phyloP scores from a whole-genome alignment of 768 basidiomycete genomes.

The Boletus fagicola region DNA sequence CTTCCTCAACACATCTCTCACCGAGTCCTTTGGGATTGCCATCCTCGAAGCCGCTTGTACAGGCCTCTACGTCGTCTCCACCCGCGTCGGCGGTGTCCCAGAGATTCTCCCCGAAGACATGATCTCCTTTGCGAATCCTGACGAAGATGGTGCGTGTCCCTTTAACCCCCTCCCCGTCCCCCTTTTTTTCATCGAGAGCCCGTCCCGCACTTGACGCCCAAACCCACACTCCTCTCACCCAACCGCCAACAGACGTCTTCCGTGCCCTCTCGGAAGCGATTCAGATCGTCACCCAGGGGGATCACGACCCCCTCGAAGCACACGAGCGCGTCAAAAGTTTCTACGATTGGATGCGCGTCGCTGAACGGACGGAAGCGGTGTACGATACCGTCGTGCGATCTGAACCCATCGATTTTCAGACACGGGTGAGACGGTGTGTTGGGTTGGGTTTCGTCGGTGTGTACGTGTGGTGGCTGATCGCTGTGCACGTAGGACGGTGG shows the following conservation, averaged over 20 bases:
- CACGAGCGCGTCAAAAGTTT: constrained; percentile 78
- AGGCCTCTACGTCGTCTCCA: constrained; percentile 91
- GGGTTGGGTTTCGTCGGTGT: neutral
- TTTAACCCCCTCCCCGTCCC: too few species aligned
- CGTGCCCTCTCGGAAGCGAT: constrained; percentile 83
- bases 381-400: constrained; percentile 67
- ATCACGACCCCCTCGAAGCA: constrained; percentile 71
- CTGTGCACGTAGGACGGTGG: constrained; percentile 57
- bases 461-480: neutral
- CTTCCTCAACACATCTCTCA: constrained; percentile 93
- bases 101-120: constrained; percentile 92
- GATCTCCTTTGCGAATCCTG: constrained; percentile 92
- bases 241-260: constrained; percentile 64
- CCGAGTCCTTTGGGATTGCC: constrained; percentile 96
- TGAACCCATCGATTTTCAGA: constrained; percentile 67
- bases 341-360: constrained; percentile 84
- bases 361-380: constrained; percentile 78
- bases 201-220: neutral
- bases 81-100: constrained; percentile 92
- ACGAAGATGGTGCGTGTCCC: constrained; percentile 81
- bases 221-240: too few species aligned
- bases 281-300: constrained; percentile 56
- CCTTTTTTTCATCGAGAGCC: neutral
- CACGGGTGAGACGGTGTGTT: constrained; percentile 70
- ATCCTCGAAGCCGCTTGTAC: constrained; percentile 96